Evolutionary conservation across 2,329 filamentous ascomycete genomes (phyloP).

Genomic region (Ilyonectria destructans): DNA sequence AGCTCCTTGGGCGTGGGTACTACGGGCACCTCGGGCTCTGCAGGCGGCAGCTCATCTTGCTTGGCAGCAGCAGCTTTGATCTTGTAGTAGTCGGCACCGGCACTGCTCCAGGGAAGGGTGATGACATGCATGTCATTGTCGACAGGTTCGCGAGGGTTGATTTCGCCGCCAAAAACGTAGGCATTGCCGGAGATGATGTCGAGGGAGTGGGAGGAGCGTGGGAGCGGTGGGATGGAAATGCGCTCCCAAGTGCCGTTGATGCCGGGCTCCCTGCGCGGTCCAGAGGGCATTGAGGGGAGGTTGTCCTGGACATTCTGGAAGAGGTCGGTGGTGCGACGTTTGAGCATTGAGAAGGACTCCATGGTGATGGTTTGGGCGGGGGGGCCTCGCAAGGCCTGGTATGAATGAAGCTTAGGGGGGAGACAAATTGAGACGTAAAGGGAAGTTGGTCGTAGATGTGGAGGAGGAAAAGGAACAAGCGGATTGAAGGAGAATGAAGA

Average conservation of each 20-base stretch:
- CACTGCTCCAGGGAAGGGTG: slow-evolving; percentile 71
- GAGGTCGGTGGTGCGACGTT: slow-evolving; percentile 70
- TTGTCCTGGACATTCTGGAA: slow-evolving; percentile 66
- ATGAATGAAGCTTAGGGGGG: slow-evolving; percentile 5
- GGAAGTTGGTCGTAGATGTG: slow-evolving; percentile 11
- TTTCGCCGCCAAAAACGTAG: slow-evolving; percentile 86
- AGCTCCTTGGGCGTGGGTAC: slow-evolving; percentile 26
- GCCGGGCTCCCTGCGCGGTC: slow-evolving; percentile 45
- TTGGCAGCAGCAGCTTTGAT: slow-evolving; percentile 67
- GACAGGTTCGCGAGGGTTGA: slow-evolving; percentile 75
- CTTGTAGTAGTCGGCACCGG: slow-evolving; percentile 72
- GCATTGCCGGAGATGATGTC: slow-evolving; percentile 71
- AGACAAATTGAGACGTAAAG: neutral
- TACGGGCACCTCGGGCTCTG: slow-evolving; percentile 32
- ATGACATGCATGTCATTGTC: slow-evolving; percentile 83
- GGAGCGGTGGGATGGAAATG: slow-evolving; percentile 70
- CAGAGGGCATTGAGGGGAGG: slow-evolving; percentile 57
- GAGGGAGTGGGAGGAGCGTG: slow-evolving; percentile 82
- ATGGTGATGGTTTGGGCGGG: slow-evolving; percentile 34
- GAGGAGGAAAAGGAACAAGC: slow-evolving; percentile 4
- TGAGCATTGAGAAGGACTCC: slow-evolving; percentile 69
- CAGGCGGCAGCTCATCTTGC: slow-evolving; percentile 44
- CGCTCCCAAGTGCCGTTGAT: slow-evolving; percentile 75
- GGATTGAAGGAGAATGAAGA: slow-evolving; percentile 15
- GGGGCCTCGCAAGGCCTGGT: slow-evolving; percentile 20